Conservation (phyloP, 306 rosid species). For the Myrica gale region DNA sequence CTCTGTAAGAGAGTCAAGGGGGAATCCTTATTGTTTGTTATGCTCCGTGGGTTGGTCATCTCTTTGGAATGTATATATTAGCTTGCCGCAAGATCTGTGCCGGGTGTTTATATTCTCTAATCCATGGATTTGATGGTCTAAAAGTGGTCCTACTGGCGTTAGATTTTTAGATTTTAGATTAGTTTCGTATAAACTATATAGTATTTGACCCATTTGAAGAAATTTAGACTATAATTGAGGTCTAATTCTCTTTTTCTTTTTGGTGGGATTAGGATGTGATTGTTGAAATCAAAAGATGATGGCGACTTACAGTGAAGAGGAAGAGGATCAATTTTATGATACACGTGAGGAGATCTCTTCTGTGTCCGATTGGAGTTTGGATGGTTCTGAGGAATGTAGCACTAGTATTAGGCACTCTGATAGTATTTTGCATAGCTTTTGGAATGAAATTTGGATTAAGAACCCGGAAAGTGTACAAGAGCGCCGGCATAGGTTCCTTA, state of each 20-base stretch:
- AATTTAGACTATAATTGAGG: conserved; percentile 10
- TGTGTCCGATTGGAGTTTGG: conserved; percentile 56
- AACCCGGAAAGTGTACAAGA: conserved; percentile 51
- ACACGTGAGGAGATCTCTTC: conserved; percentile 69
- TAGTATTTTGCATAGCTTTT: conserved; percentile 25
- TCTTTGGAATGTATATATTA: not conserved
- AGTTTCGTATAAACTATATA: not conserved
- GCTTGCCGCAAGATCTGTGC: conserved; percentile 22
- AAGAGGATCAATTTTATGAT: conserved; percentile 63
- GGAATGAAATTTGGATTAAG: conserved; percentile 45
- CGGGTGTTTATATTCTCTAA: conserved; percentile 18
- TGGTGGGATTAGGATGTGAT: not conserved
- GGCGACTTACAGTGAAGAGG: conserved; percentile 32
- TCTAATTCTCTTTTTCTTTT: conserved; percentile 12
- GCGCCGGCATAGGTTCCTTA: conserved; percentile 58
- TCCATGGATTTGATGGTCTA: conserved; percentile 1
- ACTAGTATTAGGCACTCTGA: conserved; percentile 26
- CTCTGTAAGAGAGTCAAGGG: conserved; percentile 6
- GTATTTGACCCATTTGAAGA: conserved; percentile 13
- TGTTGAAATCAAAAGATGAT: conserved; percentile 25
- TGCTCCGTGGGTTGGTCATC: not conserved
- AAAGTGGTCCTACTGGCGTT: not conserved
- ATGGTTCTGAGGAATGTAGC: conserved; percentile 45
- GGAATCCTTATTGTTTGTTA: not conserved
- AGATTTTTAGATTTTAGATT: not conserved